Percentiles rank a stretch among this genome's conserved stretches.
Conservation (phyloP, 768 basidiomycete species). For the Boletus reticulatus region DNA sequence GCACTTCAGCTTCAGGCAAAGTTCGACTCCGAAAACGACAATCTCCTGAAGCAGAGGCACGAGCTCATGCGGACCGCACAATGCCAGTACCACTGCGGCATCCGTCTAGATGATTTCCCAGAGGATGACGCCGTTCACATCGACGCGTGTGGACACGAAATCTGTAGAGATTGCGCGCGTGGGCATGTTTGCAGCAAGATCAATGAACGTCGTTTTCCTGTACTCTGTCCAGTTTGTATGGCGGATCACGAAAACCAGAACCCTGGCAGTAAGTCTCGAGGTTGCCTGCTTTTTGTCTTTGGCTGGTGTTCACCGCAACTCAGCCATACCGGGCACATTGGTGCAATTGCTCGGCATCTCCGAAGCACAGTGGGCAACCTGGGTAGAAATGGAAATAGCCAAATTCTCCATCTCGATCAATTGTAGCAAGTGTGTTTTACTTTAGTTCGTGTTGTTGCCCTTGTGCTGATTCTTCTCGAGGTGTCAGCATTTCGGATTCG, state of each 20-base stretch:
- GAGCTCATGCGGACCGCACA: too few relatives aligned
- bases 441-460: not conserved
- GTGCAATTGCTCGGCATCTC: constrained; percentile 45
- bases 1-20: constrained; percentile 36
- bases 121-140: constrained; percentile 43
- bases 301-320: not conserved
- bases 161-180: constrained; percentile 53
- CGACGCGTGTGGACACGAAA: constrained; percentile 45
- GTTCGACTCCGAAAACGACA: constrained; percentile 41
- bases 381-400: too few relatives aligned
- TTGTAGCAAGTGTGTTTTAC: constrained; percentile 46
- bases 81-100: too few relatives aligned
- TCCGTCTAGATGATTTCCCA: constrained; percentile 49
- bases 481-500: constrained; percentile 48
- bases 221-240: constrained; percentile 57
- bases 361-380: constrained; percentile 34
- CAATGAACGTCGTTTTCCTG: constrained; percentile 53
- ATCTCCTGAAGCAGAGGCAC: constrained; percentile 30
- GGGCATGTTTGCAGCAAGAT: constrained; percentile 46
- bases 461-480: constrained; percentile 28
- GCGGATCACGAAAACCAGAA: constrained; percentile 31
- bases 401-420: constrained; percentile 35
- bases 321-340: constrained; percentile 38
- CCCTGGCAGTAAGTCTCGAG: constrained; percentile 28
- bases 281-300: not conserved